These are phyloP conservation scores for Nemania bipapillata DNA, from an alignment of 2,329 filamentous ascomycete genomes.

Conservation along the genomic window DNA sequence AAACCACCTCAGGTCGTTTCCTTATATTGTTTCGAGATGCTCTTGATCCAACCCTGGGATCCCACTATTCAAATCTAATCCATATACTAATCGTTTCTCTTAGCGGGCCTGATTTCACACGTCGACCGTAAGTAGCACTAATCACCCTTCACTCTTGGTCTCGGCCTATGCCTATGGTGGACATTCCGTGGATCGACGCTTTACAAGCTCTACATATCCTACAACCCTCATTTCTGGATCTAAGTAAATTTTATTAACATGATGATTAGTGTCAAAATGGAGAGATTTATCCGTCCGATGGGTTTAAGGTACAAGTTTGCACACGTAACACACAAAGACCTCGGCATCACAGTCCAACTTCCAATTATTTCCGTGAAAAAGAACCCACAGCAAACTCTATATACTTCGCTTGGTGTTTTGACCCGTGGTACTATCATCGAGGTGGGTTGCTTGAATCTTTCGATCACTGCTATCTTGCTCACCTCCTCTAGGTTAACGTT, in stretches of 20 bases:
- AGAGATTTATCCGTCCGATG: constrained; percentile 74
- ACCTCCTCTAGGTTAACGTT: constrained; percentile 85
- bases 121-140: too few relatives aligned
- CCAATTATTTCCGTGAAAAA: constrained; percentile 70
- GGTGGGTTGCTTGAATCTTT: neutral
- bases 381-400: constrained; percentile 86
- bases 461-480: neutral
- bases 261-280: constrained; percentile 80
- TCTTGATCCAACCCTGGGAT: neutral
- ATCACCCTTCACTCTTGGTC: too few relatives aligned
- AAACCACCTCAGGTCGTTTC: neutral
- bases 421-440: neutral
- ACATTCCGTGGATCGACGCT: too few relatives aligned
- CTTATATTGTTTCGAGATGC: neutral
- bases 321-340: constrained; percentile 76
- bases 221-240: too few relatives aligned
- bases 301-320: constrained; percentile 75
- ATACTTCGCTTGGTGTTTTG: constrained; percentile 54
- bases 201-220: too few relatives aligned
- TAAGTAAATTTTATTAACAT: too few relatives aligned
- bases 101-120: constrained; percentile 36
- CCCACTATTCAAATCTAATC: neutral
- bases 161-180: too few relatives aligned
- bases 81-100: constrained; percentile 8
- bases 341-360: constrained; percentile 25